A percentile compares a stretch with the other conserved stretches of the same genome.
Conservation (phyloP, 1,284 basidiomycete genomes). For the Cutaneotrichosporon arboriforme region DNA sequence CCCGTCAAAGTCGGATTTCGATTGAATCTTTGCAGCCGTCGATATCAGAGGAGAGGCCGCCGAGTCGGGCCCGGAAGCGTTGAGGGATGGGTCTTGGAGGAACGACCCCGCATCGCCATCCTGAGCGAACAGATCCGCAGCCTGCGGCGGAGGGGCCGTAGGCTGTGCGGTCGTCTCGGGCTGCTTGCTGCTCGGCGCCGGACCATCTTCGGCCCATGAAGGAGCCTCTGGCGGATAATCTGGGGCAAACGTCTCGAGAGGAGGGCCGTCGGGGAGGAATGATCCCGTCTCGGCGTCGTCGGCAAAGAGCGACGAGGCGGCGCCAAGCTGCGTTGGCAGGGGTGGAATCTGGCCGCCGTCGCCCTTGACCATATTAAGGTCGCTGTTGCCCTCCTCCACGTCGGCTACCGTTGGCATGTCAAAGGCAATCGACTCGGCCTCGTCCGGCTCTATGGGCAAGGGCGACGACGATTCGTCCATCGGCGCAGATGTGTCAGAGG, state of each 20-base stretch:
- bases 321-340: slow-evolving; percentile 2
- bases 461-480: too few species aligned
- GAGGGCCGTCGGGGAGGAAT: slow-evolving; percentile 2
- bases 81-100: too few species aligned
- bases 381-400: background rate
- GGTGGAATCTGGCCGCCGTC: background rate
- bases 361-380: background rate
- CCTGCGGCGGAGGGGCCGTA: too few species aligned
- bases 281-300: slow-evolving; percentile 7
- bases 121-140: too few species aligned
- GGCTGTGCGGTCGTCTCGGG: too few species aligned
- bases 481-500: too few species aligned
- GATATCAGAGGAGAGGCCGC: too few species aligned
- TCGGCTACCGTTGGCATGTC: background rate
- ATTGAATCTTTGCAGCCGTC: too few species aligned
- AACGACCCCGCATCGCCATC: too few species aligned
- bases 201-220: background rate
- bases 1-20: too few species aligned
- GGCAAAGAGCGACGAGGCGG: slow-evolving; percentile 6
- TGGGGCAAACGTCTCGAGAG: background rate
- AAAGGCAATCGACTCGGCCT: slow-evolving; percentile 6
- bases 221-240: background rate
- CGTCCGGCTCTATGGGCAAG: slow-evolving; percentile 7
- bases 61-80: too few species aligned
- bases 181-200: background rate